phyloP scores from a whole-genome alignment of 768 basidiomycete species.

The Calocera viscosa region DNA sequence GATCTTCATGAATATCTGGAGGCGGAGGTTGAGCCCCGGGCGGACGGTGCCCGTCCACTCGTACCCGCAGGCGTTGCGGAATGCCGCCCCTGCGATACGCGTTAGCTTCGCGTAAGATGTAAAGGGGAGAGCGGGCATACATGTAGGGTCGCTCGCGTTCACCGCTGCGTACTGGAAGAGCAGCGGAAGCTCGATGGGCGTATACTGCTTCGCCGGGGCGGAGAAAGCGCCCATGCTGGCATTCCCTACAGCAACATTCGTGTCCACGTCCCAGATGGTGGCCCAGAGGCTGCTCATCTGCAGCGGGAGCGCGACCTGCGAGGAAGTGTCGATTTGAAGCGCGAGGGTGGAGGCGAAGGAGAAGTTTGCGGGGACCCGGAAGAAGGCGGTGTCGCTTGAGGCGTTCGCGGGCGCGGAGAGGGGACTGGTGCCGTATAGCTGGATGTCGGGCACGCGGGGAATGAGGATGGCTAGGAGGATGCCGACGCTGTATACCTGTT shows the following conservation, averaged over 20 bases:
- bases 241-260: constrained; percentile 48
- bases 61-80: constrained; percentile 70
- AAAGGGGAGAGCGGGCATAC: constrained; percentile 30
- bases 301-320: constrained; percentile 59
- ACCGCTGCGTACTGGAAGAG: constrained; percentile 71
- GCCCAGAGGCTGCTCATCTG: constrained; percentile 58
- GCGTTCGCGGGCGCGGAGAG: constrained; percentile 33
- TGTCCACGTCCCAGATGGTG: constrained; percentile 54
- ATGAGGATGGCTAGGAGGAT: constrained; percentile 65
- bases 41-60: constrained; percentile 23
- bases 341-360: constrained; percentile 68
- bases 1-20: constrained; percentile 57
- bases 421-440: constrained; percentile 47
- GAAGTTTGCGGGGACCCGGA: constrained; percentile 74
- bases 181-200: constrained; percentile 58
- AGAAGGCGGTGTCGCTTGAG: constrained; percentile 39
- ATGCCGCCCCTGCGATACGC: constrained; percentile 45
- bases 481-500: constrained; percentile 38
- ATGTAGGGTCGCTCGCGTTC: constrained; percentile 74
- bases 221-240: constrained; percentile 50
- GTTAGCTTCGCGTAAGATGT: neutral
- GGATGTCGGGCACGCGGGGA: constrained; percentile 66
- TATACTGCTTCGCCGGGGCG: constrained; percentile 53
- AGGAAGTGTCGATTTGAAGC: constrained; percentile 60
- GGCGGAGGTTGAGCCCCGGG: constrained; percentile 43